A percentile compares a stretch with the other conserved stretches of the same genome.
Evolutionary conservation across 352 stramenopile species (phyloP).

Genomic region (Poterioochromonas sp.): DNA sequence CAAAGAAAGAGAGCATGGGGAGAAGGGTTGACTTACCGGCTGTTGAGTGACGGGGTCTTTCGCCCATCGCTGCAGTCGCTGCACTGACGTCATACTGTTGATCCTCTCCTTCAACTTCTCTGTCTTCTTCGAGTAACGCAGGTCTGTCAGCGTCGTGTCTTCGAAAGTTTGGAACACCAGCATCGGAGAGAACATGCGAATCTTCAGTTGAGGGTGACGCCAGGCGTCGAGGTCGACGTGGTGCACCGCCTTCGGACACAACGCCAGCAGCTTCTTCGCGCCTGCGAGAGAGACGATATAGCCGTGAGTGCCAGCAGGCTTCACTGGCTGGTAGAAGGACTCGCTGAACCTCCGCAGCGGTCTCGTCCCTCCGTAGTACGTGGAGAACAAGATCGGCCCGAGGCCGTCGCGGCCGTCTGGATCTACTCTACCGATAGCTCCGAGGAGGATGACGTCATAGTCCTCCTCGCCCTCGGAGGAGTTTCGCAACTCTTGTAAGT

Average conservation of each 20-base stretch:
- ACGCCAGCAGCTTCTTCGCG: neutral
- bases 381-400: neutral
- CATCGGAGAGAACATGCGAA: neutral
- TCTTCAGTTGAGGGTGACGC: neutral
- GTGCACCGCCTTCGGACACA: neutral
- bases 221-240: neutral
- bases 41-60: neutral
- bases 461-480: neutral
- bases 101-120: neutral
- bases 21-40: neutral
- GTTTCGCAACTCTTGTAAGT: neutral
- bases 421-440: neutral
- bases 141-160: neutral
- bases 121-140: neutral
- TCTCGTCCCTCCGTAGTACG: neutral
- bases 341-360: neutral
- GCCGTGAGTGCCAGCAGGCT: neutral
- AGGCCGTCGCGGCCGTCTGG: neutral
- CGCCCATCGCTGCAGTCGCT: neutral
- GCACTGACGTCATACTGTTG: neutral
- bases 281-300: neutral
- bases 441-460: neutral
- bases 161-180: neutral
- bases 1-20: too few relatives aligned
- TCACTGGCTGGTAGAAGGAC: neutral